Conservation (phyloP, 805 yeast genomes). For the Candida ulmi region DNA sequence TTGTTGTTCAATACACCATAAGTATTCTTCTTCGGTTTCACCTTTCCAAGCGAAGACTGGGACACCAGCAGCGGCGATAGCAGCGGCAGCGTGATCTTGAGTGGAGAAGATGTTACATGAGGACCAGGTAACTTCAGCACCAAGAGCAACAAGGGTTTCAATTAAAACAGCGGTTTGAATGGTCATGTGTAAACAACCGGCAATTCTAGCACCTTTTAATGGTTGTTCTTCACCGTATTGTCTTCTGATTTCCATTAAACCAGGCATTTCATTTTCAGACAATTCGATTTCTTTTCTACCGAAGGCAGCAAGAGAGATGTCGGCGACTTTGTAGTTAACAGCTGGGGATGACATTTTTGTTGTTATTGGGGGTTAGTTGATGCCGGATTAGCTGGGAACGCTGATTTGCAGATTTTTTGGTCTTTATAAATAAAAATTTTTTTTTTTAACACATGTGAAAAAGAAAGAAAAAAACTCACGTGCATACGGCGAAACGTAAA, state of each 20-base stretch:
- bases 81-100: conserved; percentile 99
- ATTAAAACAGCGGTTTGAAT: conserved; percentile 98
- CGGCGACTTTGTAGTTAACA: conserved; percentile 90
- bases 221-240: conserved; percentile 91
- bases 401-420: background rate
- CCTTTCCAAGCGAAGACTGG: conserved; percentile 99
- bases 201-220: conserved; percentile 96
- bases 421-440: background rate
- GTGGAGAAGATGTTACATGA: conserved; percentile 99
- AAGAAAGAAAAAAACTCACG: background rate
- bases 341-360: conserved; percentile 51
- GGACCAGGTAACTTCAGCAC: conserved; percentile 99
- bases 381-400: too few species aligned
- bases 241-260: conserved; percentile 95
- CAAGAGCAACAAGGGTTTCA: conserved; percentile 93
- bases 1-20: conserved; percentile 99
- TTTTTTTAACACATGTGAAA: background rate
- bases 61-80: conserved; percentile 98
- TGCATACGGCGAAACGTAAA: background rate
- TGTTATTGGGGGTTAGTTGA: conserved; percentile 1
- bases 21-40: conserved; percentile 98
- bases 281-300: conserved; percentile 99
- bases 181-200: conserved; percentile 99
- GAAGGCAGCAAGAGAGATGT: conserved; percentile 96
- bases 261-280: conserved; percentile 99